phyloP scores from a whole-genome alignment of 768 basidiomycete species.

The Paxillus involutus region DNA sequence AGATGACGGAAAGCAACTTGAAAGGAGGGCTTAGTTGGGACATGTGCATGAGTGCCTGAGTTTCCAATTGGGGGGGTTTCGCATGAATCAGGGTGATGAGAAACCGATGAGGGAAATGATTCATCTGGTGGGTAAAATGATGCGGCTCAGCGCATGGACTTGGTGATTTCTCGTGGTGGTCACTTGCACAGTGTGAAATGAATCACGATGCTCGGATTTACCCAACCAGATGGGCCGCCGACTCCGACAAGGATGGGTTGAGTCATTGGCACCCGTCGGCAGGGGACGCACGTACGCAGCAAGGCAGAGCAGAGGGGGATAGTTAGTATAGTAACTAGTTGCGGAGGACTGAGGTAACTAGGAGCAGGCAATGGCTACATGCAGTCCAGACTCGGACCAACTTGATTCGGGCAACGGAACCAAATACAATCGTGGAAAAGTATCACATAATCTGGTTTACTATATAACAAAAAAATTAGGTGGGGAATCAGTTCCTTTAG shows the following conservation, averaged over 20 bases:
- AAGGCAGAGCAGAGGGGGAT: no score
- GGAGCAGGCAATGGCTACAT: background rate
- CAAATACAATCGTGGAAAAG: slow-evolving; percentile 21
- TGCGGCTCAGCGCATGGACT: background rate
- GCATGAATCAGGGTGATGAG: background rate
- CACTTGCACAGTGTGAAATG: background rate
- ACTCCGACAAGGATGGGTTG: no score
- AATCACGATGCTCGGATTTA: background rate
- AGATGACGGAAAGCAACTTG: background rate
- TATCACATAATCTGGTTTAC: slow-evolving; percentile 22
- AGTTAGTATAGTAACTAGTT: background rate
- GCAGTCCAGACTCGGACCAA: no score
- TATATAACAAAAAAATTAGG: slow-evolving; percentile 27
- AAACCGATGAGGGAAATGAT: background rate
- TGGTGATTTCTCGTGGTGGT: background rate
- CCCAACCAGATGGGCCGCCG: background rate
- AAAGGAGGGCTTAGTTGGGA: background rate
- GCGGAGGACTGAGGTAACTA: no score
- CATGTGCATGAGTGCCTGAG: slow-evolving; percentile 15
- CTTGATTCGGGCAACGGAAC: no score
- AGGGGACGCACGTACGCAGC: slow-evolving; percentile 12
- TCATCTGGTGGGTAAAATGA: background rate
- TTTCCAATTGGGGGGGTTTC: slow-evolving; percentile 13
- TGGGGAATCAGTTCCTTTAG: slow-evolving; percentile 10
- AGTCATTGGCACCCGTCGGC: slow-evolving; percentile 6